Percentiles rank a stretch among this genome's conserved stretches.
phyloP scores from a whole-genome alignment of 148 eudicot genomes.

The Vaccinium myrtillus region DNA sequence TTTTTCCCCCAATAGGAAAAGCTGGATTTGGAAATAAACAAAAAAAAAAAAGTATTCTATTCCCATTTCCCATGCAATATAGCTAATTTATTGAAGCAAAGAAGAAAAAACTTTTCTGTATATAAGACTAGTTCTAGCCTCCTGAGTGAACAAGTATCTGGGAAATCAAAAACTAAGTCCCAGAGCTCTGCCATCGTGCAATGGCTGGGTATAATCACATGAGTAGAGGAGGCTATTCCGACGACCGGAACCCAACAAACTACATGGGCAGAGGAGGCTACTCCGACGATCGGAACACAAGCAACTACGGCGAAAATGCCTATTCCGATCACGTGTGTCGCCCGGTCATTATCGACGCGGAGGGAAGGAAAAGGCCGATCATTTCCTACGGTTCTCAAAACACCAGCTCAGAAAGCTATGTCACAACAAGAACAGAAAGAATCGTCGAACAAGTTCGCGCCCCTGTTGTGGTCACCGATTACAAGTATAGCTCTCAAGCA shows the following conservation, averaged over 20 bases:
- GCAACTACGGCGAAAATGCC: background rate
- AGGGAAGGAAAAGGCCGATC: slow-evolving; percentile 19
- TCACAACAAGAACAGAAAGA: background rate
- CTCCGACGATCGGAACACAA: background rate
- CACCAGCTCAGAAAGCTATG: background rate
- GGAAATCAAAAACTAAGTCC: background rate
- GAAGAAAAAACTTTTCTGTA: background rate
- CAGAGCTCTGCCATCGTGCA: background rate
- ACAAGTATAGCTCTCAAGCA: background rate
- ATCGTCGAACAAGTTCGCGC: background rate
- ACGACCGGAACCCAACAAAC: background rate
- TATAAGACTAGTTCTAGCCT: background rate
- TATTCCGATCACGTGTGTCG: slow-evolving; percentile 9
- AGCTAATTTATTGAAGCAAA: background rate
- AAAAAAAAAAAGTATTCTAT: background rate
- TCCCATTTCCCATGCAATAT: background rate
- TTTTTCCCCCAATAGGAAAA: background rate
- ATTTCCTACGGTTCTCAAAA: background rate
- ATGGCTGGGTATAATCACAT: slow-evolving; percentile 6
- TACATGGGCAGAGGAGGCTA: background rate
- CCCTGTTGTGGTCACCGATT: slow-evolving; percentile 6
- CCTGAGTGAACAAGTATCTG: background rate
- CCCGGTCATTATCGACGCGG: slow-evolving; percentile 4
- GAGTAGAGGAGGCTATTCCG: background rate
- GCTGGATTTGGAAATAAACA: too few relatives aligned